A percentile compares a stretch with the other conserved stretches of the same genome.
phyloP scores from a whole-genome alignment of 129 eudicot species.

The Lonicera japonica region DNA sequence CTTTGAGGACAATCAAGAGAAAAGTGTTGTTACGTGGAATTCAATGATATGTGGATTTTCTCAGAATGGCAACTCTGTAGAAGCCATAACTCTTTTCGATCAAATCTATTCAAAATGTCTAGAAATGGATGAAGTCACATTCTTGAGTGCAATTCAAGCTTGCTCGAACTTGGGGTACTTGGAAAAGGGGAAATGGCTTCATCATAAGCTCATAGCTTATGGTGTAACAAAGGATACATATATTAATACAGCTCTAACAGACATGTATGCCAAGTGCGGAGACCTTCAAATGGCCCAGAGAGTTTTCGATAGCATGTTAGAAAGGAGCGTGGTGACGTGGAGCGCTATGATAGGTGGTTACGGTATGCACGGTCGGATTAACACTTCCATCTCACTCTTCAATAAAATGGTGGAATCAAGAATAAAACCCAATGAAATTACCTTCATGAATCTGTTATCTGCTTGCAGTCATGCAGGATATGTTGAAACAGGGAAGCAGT shows the following conservation, averaged over 20 bases:
- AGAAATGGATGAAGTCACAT: constrained; percentile 67
- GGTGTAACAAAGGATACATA: constrained; percentile 36
- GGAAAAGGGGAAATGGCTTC: constrained; percentile 66
- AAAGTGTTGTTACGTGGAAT: constrained; percentile 64
- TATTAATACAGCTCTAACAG: constrained; percentile 54
- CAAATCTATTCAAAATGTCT: constrained; percentile 31
- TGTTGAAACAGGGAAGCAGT: constrained; percentile 57
- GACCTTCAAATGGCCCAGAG: constrained; percentile 47
- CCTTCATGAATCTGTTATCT: constrained; percentile 63
- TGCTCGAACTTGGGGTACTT: constrained; percentile 60
- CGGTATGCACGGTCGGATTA: constrained; percentile 61
- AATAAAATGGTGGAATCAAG: constrained; percentile 45
- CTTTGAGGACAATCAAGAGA: constrained; percentile 25
- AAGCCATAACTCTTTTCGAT: constrained; percentile 53
- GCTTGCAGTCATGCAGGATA: constrained; percentile 89
- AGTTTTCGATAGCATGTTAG: constrained; percentile 50
- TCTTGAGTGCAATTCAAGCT: constrained; percentile 61
- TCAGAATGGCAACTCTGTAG: constrained; percentile 42
- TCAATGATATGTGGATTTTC: constrained; percentile 70
- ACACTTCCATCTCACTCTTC: constrained; percentile 36
- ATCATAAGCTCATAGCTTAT: constrained; percentile 46
- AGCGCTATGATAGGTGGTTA: constrained; percentile 74
- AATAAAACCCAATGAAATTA: constrained; percentile 50
- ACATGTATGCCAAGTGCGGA: constrained; percentile 84
- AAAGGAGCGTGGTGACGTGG: constrained; percentile 60